A percentile compares a stretch with the other conserved stretches of the same genome.
phyloP scores from a whole-genome alignment of 2,329 filamentous ascomycete species.

The Aspergillus brasiliensis region DNA sequence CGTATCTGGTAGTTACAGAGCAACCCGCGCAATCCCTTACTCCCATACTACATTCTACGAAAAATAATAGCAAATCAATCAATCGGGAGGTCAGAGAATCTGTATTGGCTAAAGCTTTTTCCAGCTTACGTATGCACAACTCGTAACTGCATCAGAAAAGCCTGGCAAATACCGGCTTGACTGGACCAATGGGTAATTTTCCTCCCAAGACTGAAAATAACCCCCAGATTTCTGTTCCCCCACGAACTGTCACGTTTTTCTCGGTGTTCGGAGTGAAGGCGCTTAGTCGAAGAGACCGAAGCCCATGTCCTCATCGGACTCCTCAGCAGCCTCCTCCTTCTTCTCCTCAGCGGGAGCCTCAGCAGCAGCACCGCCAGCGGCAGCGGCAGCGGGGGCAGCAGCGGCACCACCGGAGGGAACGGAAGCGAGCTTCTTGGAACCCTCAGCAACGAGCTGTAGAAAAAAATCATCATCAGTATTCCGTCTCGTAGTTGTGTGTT shows the following conservation, averaged over 20 bases:
- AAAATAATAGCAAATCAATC: conserved; percentile 18
- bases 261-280: conserved; percentile 32
- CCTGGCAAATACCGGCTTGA: conserved; percentile 33
- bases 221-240: conserved; percentile 56
- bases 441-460: conserved; percentile 81
- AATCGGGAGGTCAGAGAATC: conserved; percentile 34
- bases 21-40: neutral
- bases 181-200: conserved; percentile 30
- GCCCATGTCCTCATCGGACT: conserved; percentile 74
- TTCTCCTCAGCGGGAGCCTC: conserved; percentile 69
- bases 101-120: conserved; percentile 40
- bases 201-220: conserved; percentile 33
- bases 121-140: conserved; percentile 36
- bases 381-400: conserved; percentile 48
- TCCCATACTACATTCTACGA: conserved; percentile 9
- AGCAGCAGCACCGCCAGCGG: conserved; percentile 68
- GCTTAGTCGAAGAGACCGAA: conserved; percentile 69
- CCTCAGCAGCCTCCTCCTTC: conserved; percentile 76
- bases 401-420: conserved; percentile 86
- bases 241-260: conserved; percentile 61
- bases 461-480: conserved; percentile 18
- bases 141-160: conserved; percentile 43
- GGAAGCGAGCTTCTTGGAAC: conserved; percentile 91
- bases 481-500: neutral
- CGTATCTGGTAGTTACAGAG: neutral